Conservation (phyloP, 2,329 filamentous ascomycete species). For the Neonectria neomacrospora region DNA sequence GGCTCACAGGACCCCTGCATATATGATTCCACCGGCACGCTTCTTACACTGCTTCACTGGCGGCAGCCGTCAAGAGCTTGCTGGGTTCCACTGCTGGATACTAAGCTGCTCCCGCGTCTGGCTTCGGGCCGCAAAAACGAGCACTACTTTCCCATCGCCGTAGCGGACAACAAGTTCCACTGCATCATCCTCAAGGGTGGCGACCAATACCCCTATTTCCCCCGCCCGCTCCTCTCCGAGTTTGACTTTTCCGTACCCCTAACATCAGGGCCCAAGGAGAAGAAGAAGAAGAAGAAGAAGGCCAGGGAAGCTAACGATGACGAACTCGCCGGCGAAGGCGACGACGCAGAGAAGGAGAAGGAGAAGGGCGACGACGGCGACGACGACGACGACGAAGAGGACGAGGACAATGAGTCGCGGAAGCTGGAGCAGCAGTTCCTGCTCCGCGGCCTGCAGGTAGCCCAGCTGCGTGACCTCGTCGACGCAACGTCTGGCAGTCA, state of each 20-base stretch:
- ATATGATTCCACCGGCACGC: constrained; percentile 90
- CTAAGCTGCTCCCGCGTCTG: constrained; percentile 82
- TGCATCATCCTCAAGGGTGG: constrained; percentile 99
- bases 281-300: constrained; percentile 47
- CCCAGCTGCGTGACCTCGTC: constrained; percentile 80
- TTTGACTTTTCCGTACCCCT: constrained; percentile 93
- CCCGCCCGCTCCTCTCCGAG: constrained; percentile 87
- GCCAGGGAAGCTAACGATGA: constrained; percentile 46
- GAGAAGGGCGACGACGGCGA: constrained; percentile 49
- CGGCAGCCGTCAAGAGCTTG: constrained; percentile 83
- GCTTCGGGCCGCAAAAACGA: constrained; percentile 88
- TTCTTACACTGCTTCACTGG: constrained; percentile 92
- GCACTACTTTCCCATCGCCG: constrained; percentile 93
- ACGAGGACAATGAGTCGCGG: constrained; percentile 61
- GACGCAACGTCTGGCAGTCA: constrained; percentile 69
- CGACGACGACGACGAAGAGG: constrained; percentile 49
- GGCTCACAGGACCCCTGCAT: constrained; percentile 83
- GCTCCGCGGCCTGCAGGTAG: constrained; percentile 75
- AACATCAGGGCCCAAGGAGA: constrained; percentile 60
- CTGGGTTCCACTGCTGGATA: constrained; percentile 95
- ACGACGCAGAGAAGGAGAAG: constrained; percentile 51
- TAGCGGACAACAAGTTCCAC: constrained; percentile 91
- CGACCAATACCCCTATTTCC: constrained; percentile 93
- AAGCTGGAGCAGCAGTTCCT: constrained; percentile 85
- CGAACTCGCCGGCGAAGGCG: constrained; percentile 48